Evolutionary conservation across 2,329 filamentous ascomycete species (phyloP), one percentile per base, ranked within the genome.

Genomic region (Mycosphaerella sp.): DNA sequence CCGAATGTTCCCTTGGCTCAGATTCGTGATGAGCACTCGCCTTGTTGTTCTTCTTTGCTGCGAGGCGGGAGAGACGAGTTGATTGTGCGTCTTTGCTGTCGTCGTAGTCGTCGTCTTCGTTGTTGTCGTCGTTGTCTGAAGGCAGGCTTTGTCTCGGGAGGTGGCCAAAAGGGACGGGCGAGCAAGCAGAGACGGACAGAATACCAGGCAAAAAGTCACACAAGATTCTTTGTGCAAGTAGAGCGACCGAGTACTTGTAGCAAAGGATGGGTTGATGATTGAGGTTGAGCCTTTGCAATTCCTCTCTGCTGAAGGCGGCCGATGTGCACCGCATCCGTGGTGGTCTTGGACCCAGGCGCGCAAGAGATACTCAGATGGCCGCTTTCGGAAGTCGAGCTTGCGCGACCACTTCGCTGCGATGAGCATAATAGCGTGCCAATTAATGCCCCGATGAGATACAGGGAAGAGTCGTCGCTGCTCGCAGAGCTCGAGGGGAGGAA

Each of bases 221-320:
- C 65, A 62, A 62, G 64, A 62, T 66, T 57, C 66, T 68, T 68
- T 68, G 66, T 68, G 64, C 53, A 54, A 63, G 62, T 45, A 59
- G 59, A 58, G 54, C 52, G 56, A 39, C 57, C 49, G 61, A 55
- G 57, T 68, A 66, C 64, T 67, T 67, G 64, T 67, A 67, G 63
- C 63, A 62, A 59, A 40, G 49, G 23, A 34, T 23, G 14, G 9
- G 14, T 11, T 44, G 40, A 21, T 44, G 23, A 34, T n/a, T 14
- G 21, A 11, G 17, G 45, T 44, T 23, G 38, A 44, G 41, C 41
- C 26, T 32, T 51, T 17, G 21, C 21, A 45, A 14, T 48, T 43
- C 44, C 48, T 41, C 39, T 45, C 48, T 58, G 59, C 63, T 64
- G 63, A 65, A 66, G 60, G 63, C 65, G 66, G 61, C 60, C 55